Base-by-base conservation (phyloP, 1,284 basidiomycete genomes). In the Trametes versicolor region DNA sequence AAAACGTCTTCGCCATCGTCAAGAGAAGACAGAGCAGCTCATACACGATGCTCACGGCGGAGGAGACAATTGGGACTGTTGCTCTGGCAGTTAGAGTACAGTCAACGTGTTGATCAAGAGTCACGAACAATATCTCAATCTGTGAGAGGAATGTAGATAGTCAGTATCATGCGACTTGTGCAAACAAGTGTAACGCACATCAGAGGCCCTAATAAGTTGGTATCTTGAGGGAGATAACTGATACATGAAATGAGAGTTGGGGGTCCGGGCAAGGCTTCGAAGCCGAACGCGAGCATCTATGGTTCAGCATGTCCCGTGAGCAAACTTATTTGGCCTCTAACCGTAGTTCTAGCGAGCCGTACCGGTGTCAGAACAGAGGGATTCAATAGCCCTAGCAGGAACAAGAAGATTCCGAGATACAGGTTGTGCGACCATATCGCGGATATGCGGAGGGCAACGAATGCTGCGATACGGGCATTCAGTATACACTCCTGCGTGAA, bases 371-470 rank as follows among this genome's bases (percentile, higher is more conserved):
- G 21, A 2, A 17, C 8, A 4, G 41, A 41, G 7, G 53, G 53
- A 19, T 55, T 55, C 6, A 55, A 25, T 39, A 55, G 53, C 3
- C 53, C 53, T 13, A 55, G 19, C 8, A 45, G 7, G 37, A 55
- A 55, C 25, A 55, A 21, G 12, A 32, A 29, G 2, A 43, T 13
- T 3, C 53, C 39, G n/a, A 55, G 37, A 21, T 55, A 55, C 39
- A 10, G 21, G 41, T 55, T 55, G n/a, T 25, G 37, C 8, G 39
- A 43, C 53, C 53, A 55, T 29, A 55, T 27, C 9, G 53, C 53
- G 25, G 41, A 55, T 17, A 55, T 55, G 17, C 53, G 37, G 27
- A 55, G n/a, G 8, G 53, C 53, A 15, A 55, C 53, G 25, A 55
- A 55, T 12, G 53, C 53, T 55, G 27, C 25, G 19, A 7, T 8